Base-by-base conservation (phyloP, 495 filamentous ascomycete species). In the Mytilinidion resinicola region DNA sequence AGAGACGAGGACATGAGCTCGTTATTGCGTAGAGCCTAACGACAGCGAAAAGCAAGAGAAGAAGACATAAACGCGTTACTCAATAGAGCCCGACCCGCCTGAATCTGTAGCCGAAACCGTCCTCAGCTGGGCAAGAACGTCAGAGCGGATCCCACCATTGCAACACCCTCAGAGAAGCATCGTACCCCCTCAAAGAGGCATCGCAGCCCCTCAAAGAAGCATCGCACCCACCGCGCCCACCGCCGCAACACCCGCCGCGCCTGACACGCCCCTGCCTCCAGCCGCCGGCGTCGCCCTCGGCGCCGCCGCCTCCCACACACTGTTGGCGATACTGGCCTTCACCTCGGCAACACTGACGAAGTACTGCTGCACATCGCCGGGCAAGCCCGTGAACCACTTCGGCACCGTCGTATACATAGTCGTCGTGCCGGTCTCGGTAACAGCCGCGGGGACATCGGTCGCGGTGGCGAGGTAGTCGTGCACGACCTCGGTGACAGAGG, bases 381-480 rank as follows among this genome's bases (percentile, higher is more conserved):
- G 56, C 9, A 53, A 3, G n/a, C 48, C 48, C 9, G 35, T 46
- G 37, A 43, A 59, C 56, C 56, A 59, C 14, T n/a, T 33, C 0
- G 56, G 56, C 10, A 14, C 37, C 5, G 19, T 53, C 1, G 48
- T 44, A 20, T 53, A 59, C 1, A 4, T 35, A 4, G 56, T 59
- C 10, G 21, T 19, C 2, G 25, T 30, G 25, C 15, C 33, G 14
- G 56, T 53, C 12, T 36, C 56, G 12, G 53, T 21, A 9, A 53
- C 41, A 1, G 17, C 17, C 4, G 1, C 36, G 4, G 48, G 48
- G 25, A 39, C 56, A 59, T 53, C 56, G 36, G 56, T 53, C 9
- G 47, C n/a, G 4, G 56, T 59, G 30, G 48, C 56, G 10, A 59
- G 39, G 3, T 14, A 4, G 17, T 12, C 11, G 39, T 42, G 39